Conservation (phyloP, 2,329 filamentous ascomycete genomes). For the Malbranchea zuffiana region DNA sequence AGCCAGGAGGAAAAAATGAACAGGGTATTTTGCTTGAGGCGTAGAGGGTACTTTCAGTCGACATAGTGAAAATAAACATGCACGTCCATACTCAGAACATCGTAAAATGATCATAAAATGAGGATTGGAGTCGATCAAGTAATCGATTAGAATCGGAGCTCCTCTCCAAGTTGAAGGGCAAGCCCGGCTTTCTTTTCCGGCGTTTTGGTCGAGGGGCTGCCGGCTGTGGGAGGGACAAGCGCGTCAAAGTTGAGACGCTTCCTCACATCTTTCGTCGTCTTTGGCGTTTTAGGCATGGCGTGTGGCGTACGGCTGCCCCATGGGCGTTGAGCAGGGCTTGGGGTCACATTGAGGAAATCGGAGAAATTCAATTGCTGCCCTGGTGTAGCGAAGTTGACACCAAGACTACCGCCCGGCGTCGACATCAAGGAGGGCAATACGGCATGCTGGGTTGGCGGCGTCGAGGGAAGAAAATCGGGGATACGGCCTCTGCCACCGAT, state of each 20-base stretch:
- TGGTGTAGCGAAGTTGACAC: constrained; percentile 66
- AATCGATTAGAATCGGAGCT: constrained; percentile 8
- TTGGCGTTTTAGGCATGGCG: constrained; percentile 53
- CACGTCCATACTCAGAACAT: constrained; percentile 10
- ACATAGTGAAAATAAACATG: too few species aligned
- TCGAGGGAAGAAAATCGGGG: constrained; percentile 54
- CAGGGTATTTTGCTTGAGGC: too few species aligned
- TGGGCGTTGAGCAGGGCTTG: constrained; percentile 78
- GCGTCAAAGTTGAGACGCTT: constrained; percentile 74
- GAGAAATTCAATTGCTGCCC: constrained; percentile 83
- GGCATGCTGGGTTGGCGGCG: constrained; percentile 58
- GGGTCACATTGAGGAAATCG: constrained; percentile 95
- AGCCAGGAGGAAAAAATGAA: not conserved
- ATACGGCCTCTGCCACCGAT: constrained; percentile 37
- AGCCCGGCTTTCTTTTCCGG: constrained; percentile 6
- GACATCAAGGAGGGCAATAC: constrained; percentile 41
- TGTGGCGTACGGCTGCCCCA: constrained; percentile 55
- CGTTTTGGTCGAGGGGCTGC: constrained; percentile 42
- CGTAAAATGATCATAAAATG: constrained; percentile 8
- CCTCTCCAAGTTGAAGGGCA: constrained; percentile 11
- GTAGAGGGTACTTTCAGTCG: too few species aligned
- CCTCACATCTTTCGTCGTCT: constrained; percentile 56
- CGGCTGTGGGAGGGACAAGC: constrained; percentile 46
- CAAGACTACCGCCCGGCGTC: constrained; percentile 57
- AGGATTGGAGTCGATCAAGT: not conserved